Evolutionary conservation across 202 grass and related monocot genomes (phyloP).

Genomic region (Elaeis oleifera): DNA sequence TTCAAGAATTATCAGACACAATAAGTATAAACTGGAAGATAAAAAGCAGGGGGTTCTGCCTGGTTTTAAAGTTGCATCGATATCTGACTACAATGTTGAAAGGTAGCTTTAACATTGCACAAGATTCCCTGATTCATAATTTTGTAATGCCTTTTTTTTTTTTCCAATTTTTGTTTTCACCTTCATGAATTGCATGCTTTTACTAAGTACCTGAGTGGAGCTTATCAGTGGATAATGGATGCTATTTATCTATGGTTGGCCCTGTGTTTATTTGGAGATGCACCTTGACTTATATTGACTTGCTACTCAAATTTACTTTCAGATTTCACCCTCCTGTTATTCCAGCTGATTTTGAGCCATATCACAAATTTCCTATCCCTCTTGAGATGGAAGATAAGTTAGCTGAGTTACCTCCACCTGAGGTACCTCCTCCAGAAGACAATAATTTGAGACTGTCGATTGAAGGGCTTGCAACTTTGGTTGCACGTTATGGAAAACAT

Average conservation of each 20-base stretch:
- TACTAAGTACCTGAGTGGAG: too few species aligned
- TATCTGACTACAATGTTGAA: constrained; percentile 75
- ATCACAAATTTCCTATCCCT: constrained; percentile 62
- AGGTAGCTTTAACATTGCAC: constrained; percentile 32
- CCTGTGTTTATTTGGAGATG: too few species aligned
- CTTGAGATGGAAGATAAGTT: constrained; percentile 36
- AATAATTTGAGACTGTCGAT: constrained; percentile 61
- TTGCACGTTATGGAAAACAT: constrained; percentile 82
- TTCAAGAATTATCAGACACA: constrained; percentile 38
- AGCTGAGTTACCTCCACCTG: constrained; percentile 51
- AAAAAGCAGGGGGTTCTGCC: constrained; percentile 52
- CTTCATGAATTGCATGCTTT: too few species aligned
- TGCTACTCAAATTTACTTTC: constrained; percentile 17
- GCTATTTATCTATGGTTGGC: too few species aligned
- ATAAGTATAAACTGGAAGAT: constrained; percentile 52
- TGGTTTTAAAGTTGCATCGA: constrained; percentile 80
- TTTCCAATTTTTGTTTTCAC: neutral
- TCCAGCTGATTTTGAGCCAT: constrained; percentile 60
- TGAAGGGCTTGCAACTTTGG: constrained; percentile 74
- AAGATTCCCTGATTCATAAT: too few species aligned
- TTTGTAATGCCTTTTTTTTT: neutral
- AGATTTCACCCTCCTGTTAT: constrained; percentile 80
- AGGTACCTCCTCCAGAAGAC: constrained; percentile 73
- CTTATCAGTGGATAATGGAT: too few species aligned
- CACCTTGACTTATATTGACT: too few species aligned